Base-by-base conservation (phyloP, 116 monocot species). In the Phalaenopsis hybrid region DNA sequence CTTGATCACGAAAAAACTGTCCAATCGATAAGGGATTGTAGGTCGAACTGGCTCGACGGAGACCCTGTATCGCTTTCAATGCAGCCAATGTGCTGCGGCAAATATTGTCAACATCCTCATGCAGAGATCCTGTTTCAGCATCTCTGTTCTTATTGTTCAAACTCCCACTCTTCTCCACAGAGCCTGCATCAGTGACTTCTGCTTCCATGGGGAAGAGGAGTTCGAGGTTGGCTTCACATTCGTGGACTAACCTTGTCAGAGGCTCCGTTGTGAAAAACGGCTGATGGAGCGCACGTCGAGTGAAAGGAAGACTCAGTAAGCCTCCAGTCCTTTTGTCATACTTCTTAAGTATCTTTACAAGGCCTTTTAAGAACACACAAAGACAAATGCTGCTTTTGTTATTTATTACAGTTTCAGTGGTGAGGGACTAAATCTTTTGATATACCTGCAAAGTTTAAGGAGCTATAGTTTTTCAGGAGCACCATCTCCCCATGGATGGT, bases 401-500 rank as follows among this genome's bases (percentile, higher is more conserved):
- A 72, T 72, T 72, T 10, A 41, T 72, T 72, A 72, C 15, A 41
- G 72, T 16, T 55, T 55, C 4, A 16, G 55, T 4, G 55, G 13
- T 4, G 13, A 15, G 16, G 55, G 4, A 55, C 44, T 65, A 6
- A 8, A 79, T 13, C 18, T 16, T 43, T 68, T 68, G 72, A 59
- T 46, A 17, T 84, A 94, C 94, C 96, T 84, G 91, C 91, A 85
- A 94, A 96, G 81, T 96, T 96, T 58, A 96, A 87, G 57, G 96
- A 96, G 76, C 96, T 96, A 52, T 96, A 96, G 80, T 94, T 96
- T 86, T 94, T 91, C 85, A 96, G 58, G 16, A 96, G 94, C 57
- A 96, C 94, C 96, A 96, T 96, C 84, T 96, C 94, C 25, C 96
- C 96, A 85, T 96, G 96, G 58, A 96, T 92, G 78, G 89, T 92